Conservation (phyloP, 352 stramenopile genomes). For the Phytophthora idaei region DNA sequence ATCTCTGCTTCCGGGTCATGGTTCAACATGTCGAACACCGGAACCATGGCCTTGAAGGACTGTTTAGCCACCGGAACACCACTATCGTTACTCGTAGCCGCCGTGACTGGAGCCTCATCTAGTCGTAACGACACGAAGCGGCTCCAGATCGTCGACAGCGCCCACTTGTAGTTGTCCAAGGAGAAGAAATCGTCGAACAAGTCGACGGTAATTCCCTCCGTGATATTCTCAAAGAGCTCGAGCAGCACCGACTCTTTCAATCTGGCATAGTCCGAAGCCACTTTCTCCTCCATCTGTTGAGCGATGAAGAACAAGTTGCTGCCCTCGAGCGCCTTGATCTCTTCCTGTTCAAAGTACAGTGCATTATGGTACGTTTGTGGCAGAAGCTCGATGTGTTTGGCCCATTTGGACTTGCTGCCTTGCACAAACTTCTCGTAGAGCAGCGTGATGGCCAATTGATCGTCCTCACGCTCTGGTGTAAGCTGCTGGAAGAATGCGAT, state of each 20-base stretch:
- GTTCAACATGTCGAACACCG: conserved; percentile 90
- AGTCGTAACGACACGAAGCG: conserved; percentile 77
- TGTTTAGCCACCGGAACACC: conserved; percentile 24
- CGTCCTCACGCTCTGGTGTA: conserved; percentile 57
- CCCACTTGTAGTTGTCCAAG: conserved; percentile 80
- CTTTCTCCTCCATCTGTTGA: conserved; percentile 65
- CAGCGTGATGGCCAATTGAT: conserved; percentile 68
- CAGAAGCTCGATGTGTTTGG: conserved; percentile 66
- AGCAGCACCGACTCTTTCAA: conserved; percentile 49
- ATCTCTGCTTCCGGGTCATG: conserved; percentile 79
- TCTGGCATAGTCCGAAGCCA: conserved; percentile 51
- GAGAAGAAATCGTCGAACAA: conserved; percentile 57
- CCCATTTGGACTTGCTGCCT: conserved; percentile 56
- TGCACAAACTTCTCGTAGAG: conserved; percentile 73
- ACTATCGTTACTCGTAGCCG: background rate
- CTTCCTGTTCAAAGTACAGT: conserved; percentile 60
- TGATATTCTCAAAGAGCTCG: conserved; percentile 56
- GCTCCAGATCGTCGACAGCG: conserved; percentile 88
- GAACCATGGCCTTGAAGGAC: conserved; percentile 80
- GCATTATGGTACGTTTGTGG: conserved; percentile 70
- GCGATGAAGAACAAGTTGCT: conserved; percentile 75
- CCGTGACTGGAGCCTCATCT: conserved; percentile 13
- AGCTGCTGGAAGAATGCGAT: conserved; percentile 61
- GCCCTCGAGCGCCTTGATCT: conserved; percentile 49
- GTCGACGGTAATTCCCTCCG: conserved; percentile 29